A percentile compares a stretch with the other conserved stretches of the same genome.
Evolutionary conservation across 2,329 filamentous ascomycete genomes (phyloP).

Genomic region (Emydomyces testavorans): DNA sequence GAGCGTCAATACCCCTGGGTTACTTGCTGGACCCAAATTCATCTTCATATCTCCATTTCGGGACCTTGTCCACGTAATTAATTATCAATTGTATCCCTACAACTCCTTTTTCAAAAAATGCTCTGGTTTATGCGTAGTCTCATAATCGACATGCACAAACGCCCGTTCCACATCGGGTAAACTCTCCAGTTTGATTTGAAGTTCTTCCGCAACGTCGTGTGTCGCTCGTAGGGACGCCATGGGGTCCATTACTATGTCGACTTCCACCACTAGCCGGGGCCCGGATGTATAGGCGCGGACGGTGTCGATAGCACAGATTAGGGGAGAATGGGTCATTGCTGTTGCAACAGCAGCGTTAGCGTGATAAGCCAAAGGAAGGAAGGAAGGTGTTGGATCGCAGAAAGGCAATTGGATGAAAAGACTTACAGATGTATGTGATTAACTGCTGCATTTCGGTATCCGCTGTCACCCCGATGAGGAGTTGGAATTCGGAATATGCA

Average conservation of each 20-base stretch:
- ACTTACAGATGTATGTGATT: conserved; percentile 66
- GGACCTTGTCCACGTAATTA: no score
- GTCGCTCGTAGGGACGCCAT: conserved; percentile 60
- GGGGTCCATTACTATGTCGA: conserved; percentile 88
- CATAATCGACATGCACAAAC: conserved; percentile 95
- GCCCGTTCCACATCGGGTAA: conserved; percentile 84
- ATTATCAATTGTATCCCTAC: conserved; percentile 23
- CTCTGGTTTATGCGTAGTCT: conserved; percentile 90
- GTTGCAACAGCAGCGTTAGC: not conserved
- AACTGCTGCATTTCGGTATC: conserved; percentile 78
- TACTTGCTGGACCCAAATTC: no score
- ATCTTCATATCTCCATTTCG: no score
- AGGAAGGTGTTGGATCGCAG: not conserved
- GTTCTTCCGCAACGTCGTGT: conserved; percentile 84
- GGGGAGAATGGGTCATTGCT: conserved; percentile 73
- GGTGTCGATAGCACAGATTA: conserved; percentile 80
- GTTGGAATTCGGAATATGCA: conserved; percentile 76
- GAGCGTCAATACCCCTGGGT: no score
- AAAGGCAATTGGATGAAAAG: no score
- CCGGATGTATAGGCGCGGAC: conserved; percentile 89
- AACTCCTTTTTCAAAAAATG: conserved; percentile 59
- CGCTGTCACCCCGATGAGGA: conserved; percentile 81
- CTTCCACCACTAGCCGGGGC: conserved; percentile 79
- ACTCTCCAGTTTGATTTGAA: conserved; percentile 89
- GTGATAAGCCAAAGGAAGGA: not conserved